A percentile compares a stretch with the other conserved stretches of the same genome.
Conservation (phyloP, 2,329 filamentous ascomycete species). For the Thyridium curvatum region DNA sequence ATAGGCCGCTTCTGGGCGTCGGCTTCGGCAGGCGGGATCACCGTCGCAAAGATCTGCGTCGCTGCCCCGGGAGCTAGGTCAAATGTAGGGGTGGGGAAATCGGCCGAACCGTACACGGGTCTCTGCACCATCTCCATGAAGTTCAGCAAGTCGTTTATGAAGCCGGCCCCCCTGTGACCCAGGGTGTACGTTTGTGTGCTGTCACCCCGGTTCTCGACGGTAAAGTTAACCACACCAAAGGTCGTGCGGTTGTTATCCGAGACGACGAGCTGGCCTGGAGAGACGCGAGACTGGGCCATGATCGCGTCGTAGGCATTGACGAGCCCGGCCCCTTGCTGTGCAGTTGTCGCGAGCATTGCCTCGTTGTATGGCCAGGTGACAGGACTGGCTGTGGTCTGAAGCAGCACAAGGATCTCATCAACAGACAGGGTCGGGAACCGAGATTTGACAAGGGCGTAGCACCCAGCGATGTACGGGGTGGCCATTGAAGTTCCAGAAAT, state of each 20-base stretch:
- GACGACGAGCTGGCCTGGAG: constrained; percentile 14
- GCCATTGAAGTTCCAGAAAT: too few relatives aligned
- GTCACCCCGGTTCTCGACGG: constrained; percentile 12
- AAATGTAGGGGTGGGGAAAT: constrained; percentile 4
- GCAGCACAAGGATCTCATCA: constrained; percentile 17
- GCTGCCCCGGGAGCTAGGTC: too few relatives aligned
- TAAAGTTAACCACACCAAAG: constrained; percentile 14
- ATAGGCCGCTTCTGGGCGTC: too few relatives aligned
- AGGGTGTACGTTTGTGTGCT: constrained; percentile 11
- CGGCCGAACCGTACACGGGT: constrained; percentile 13
- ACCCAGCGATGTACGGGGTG: background rate
- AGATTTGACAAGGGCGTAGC: constrained; percentile 26
- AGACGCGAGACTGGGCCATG: constrained; percentile 11
- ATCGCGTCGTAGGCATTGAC: constrained; percentile 23
- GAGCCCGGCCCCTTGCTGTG: constrained; percentile 26
- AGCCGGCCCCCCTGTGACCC: constrained; percentile 15
- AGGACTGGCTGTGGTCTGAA: constrained; percentile 21
- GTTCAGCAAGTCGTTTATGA: constrained; percentile 11
- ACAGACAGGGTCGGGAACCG: constrained; percentile 17
- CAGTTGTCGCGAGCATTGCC: constrained; percentile 17
- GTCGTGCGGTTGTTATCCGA: constrained; percentile 7
- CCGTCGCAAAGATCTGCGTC: too few relatives aligned
- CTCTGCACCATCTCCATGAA: constrained; percentile 11
- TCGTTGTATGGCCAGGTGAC: constrained; percentile 17
- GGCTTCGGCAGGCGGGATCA: too few relatives aligned